Conservation (phyloP, 108 stramenopile genomes). For the Ochromonas danica region DNA sequence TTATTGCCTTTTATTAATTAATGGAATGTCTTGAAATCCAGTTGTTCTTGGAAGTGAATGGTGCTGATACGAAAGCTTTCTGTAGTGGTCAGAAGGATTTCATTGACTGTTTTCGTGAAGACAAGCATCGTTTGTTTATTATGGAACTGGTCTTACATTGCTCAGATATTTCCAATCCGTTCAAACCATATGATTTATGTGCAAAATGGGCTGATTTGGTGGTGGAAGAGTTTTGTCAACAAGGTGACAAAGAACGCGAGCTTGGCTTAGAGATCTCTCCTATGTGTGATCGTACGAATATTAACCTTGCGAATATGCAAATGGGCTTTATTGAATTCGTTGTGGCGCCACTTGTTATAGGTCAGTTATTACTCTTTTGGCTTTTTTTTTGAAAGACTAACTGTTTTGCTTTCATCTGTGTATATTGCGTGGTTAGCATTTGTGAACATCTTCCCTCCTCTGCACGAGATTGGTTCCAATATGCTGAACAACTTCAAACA, state of each 20-base stretch:
- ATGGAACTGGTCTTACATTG: conserved; percentile 35
- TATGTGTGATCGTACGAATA: conserved; percentile 41
- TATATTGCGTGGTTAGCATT: conserved; percentile 3
- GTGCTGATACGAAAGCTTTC: background rate
- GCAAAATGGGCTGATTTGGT: conserved; percentile 55
- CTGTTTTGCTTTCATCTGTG: background rate
- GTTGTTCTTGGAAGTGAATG: conserved; percentile 37
- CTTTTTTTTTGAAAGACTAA: background rate
- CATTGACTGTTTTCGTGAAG: background rate
- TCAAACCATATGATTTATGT: conserved; percentile 29
- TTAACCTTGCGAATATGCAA: conserved; percentile 46
- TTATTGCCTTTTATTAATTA: background rate
- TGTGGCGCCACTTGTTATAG: conserved; percentile 51
- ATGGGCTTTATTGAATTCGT: conserved; percentile 59
- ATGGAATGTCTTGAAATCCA: background rate
- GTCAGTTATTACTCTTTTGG: conserved; percentile 8
- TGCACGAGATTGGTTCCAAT: conserved; percentile 12
- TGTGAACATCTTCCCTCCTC: conserved; percentile 30
- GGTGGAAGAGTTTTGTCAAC: conserved; percentile 45
- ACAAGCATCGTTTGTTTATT: conserved; percentile 33
- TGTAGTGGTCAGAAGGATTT: background rate
- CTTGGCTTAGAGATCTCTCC: conserved; percentile 42
- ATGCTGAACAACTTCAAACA: background rate
- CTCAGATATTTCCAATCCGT: conserved; percentile 51
- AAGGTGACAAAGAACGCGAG: conserved; percentile 42